These are phyloP conservation scores for Clavulina sp. DNA, from an alignment of 768 basidiomycete genomes.

Conservation along the genomic window DNA sequence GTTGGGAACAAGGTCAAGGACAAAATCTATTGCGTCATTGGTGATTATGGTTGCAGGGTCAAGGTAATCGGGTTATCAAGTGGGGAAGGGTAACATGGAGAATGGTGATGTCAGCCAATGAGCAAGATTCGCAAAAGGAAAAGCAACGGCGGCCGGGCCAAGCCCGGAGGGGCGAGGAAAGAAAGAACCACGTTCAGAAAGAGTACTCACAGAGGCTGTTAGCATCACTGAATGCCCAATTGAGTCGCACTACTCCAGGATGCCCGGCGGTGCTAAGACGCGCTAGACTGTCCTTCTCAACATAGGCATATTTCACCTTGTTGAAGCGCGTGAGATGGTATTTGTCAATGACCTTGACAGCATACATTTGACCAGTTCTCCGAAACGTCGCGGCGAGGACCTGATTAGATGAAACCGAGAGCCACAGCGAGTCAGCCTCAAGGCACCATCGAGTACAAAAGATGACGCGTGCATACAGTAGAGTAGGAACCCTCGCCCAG, in stretches of 20 bases:
- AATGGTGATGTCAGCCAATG: too few relatives aligned
- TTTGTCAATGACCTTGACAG: conserved; percentile 73
- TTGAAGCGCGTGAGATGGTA: conserved; percentile 61
- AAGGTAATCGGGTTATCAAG: background rate
- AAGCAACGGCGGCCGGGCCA: too few relatives aligned
- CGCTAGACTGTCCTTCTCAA: conserved; percentile 65
- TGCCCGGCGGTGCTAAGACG: conserved; percentile 40
- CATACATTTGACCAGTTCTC: conserved; percentile 44
- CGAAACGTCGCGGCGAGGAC: conserved; percentile 39
- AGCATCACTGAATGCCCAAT: conserved; percentile 74
- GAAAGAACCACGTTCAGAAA: background rate
- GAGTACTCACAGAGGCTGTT: conserved; percentile 57
- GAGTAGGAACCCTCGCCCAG: conserved; percentile 74
- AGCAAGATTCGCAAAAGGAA: too few relatives aligned
- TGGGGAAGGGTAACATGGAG: too few relatives aligned
- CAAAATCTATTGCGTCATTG: conserved; percentile 20
- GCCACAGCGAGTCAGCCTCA: background rate
- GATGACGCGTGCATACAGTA: conserved; percentile 54
- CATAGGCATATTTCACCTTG: conserved; percentile 56
- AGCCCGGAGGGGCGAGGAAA: background rate
- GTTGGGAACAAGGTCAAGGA: conserved; percentile 25
- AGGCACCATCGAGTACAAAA: background rate
- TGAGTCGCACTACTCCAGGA: conserved; percentile 64
- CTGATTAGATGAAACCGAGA: conserved; percentile 20
- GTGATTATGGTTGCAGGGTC: background rate